Evolutionary conservation across 2,329 filamentous ascomycete genomes (phyloP).

Genomic region (Fusarium keratoplasticum): DNA sequence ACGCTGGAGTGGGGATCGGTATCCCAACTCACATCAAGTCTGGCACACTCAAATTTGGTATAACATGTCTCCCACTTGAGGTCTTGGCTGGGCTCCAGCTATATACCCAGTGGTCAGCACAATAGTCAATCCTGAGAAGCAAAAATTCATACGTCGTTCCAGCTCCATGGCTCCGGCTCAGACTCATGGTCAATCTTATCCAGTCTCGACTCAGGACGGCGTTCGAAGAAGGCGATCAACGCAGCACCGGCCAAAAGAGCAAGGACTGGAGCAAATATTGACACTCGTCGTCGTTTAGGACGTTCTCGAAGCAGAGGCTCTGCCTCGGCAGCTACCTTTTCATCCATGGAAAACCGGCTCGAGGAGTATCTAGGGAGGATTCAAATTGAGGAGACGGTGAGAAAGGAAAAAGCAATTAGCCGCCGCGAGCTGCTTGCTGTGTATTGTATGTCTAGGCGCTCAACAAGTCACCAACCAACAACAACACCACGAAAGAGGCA

Average conservation of each 20-base stretch:
- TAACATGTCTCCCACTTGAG: conserved; percentile 50
- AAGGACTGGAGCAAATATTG: conserved; percentile 10
- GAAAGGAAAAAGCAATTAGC: not conserved
- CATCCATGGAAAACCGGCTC: not conserved
- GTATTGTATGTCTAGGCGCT: not conserved
- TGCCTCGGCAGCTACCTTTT: conserved; percentile 11
- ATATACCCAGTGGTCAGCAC: conserved; percentile 15
- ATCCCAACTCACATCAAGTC: conserved; percentile 46
- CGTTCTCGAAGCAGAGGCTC: conserved; percentile 24
- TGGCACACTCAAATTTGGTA: conserved; percentile 48
- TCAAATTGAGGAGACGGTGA: not conserved
- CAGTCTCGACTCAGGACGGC: conserved; percentile 16
- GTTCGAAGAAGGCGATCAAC: conserved; percentile 37
- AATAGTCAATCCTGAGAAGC: not conserved
- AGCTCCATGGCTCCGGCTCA: conserved; percentile 39
- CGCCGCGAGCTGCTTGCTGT: not conserved
- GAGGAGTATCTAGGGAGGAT: not conserved
- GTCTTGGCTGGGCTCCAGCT: conserved; percentile 50
- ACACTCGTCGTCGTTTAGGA: not conserved
- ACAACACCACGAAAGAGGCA: not conserved
- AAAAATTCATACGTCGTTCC: conserved; percentile 36
- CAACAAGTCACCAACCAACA: not conserved
- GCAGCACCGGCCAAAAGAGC: conserved; percentile 34
- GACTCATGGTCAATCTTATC: not conserved
- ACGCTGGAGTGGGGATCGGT: not conserved